These are phyloP conservation scores for Rhizophagus sp. DNA, from an alignment of 192 early-diverging fungal species.

Conservation along the genomic window DNA sequence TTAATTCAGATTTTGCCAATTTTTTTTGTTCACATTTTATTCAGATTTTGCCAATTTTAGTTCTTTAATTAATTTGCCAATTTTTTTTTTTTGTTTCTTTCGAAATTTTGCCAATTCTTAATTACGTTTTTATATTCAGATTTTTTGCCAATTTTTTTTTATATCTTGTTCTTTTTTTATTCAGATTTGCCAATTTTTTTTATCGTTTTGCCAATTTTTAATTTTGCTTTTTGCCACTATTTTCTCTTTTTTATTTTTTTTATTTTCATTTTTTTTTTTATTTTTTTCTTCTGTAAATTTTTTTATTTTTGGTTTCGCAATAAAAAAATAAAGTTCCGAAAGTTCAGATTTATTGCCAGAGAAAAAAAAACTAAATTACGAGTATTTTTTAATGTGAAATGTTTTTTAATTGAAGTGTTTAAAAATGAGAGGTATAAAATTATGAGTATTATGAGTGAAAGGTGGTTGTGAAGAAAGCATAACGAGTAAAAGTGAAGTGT, in stretches of 20 bases:
- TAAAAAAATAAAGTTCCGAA: too few species aligned
- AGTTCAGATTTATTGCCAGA: too few species aligned
- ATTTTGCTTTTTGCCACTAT: not conserved
- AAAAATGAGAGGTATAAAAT: too few species aligned
- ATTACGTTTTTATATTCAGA: not conserved
- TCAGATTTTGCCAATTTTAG: conserved; percentile 17
- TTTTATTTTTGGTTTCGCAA: not conserved
- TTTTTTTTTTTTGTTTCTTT: not conserved
- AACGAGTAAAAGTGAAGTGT: too few species aligned
- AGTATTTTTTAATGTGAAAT: too few species aligned
- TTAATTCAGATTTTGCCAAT: conserved; percentile 18
- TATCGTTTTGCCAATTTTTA: not conserved
- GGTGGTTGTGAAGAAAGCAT: too few species aligned
- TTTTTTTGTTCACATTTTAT: conserved; percentile 7
- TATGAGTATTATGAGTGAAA: too few species aligned
- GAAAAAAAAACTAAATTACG: too few species aligned
- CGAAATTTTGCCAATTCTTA: conserved; percentile 19
- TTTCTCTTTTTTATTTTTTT: conserved; percentile 3
- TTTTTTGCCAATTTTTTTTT: not conserved
- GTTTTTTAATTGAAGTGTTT: too few species aligned
- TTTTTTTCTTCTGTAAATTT: not conserved
- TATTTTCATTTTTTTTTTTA: not conserved
- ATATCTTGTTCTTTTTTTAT: not conserved
- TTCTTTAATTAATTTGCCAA: not conserved
- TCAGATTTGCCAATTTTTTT: conserved; percentile 21